Evolutionary conservation across 2,329 filamentous ascomycete genomes (phyloP).

Genomic region (Colletotrichum sp.): DNA sequence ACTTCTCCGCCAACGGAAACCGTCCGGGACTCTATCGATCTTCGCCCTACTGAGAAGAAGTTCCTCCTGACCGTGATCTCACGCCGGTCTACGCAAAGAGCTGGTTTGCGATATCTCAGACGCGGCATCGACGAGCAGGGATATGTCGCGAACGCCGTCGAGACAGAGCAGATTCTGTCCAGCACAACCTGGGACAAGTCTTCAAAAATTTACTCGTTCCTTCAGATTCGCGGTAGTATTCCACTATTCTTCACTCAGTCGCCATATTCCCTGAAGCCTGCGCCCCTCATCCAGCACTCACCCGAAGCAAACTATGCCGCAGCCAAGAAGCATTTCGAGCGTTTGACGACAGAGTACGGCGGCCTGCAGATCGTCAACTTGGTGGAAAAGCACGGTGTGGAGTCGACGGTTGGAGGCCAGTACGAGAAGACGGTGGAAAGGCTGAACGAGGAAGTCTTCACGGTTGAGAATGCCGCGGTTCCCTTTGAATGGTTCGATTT

Average conservation of each 20-base stretch:
- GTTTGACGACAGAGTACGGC: slow-evolving; percentile 74
- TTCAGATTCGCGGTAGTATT: slow-evolving; percentile 90
- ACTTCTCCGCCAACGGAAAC: slow-evolving; percentile 29
- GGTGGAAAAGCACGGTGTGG: slow-evolving; percentile 86
- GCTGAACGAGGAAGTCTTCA: slow-evolving; percentile 67
- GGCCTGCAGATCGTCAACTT: slow-evolving; percentile 80
- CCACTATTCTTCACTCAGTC: slow-evolving; percentile 95
- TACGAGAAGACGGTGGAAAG: slow-evolving; percentile 73
- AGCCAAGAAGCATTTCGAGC: slow-evolving; percentile 79
- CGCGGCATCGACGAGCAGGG: slow-evolving; percentile 91
- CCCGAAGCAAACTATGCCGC: slow-evolving; percentile 78
- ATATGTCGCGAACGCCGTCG: slow-evolving; percentile 86
- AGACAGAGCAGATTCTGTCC: slow-evolving; percentile 93
- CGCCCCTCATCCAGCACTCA: slow-evolving; percentile 83
- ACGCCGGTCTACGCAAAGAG: slow-evolving; percentile 83
- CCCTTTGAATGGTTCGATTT: slow-evolving; percentile 98
- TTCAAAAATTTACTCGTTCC: slow-evolving; percentile 77
- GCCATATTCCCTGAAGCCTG: slow-evolving; percentile 90
- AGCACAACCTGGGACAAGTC: slow-evolving; percentile 67
- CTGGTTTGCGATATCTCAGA: slow-evolving; percentile 87
- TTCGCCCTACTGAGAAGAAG: slow-evolving; percentile 54
- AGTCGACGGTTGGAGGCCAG: slow-evolving; percentile 77
- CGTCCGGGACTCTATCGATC: slow-evolving; percentile 38
- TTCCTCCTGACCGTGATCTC: slow-evolving; percentile 91
- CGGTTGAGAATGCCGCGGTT: slow-evolving; percentile 48